Conservation (phyloP, 371 early-diverging fungal genomes). For the Mortierella sp. region DNA sequence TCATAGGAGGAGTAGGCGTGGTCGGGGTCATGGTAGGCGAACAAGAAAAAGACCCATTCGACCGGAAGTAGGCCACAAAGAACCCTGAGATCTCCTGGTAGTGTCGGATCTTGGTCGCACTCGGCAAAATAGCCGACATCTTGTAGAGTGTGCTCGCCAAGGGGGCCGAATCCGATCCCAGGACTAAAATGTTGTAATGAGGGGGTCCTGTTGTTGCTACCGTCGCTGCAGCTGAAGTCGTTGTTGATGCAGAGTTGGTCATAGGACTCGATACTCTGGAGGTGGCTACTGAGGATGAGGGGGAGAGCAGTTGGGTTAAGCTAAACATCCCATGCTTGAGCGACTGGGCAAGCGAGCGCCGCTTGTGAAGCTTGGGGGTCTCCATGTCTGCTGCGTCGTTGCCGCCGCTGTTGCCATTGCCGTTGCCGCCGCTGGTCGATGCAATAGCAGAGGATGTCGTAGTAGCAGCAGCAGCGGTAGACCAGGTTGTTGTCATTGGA, state of each 20-base stretch:
- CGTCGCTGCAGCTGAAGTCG: background rate
- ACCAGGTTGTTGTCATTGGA: background rate
- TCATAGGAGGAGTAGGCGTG: background rate
- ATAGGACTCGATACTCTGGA: background rate
- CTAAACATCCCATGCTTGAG: conserved; percentile 40
- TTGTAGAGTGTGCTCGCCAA: conserved; percentile 55
- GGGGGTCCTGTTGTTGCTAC: conserved; percentile 22
- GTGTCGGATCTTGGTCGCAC: conserved; percentile 42
- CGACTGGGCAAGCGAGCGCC: conserved; percentile 53
- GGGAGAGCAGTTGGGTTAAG: conserved; percentile 42
- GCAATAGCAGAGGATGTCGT: background rate
- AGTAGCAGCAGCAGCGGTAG: background rate
- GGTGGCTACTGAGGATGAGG: conserved; percentile 12
- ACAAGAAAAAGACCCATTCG: conserved; percentile 35
- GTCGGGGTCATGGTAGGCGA: conserved; percentile 14
- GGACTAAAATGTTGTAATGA: conserved; percentile 53
- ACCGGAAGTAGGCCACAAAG: conserved; percentile 54
- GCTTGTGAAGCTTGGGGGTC: conserved; percentile 41
- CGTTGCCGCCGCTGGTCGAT: background rate
- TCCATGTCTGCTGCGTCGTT: background rate
- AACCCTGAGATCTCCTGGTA: conserved; percentile 59
- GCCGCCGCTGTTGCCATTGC: background rate
- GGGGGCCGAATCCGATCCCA: conserved; percentile 55
- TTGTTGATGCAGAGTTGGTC: background rate
- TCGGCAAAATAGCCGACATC: conserved; percentile 49